phyloP scores from a whole-genome alignment of 1,284 basidiomycete genomes.

The Vanrija pseudolonga region DNA sequence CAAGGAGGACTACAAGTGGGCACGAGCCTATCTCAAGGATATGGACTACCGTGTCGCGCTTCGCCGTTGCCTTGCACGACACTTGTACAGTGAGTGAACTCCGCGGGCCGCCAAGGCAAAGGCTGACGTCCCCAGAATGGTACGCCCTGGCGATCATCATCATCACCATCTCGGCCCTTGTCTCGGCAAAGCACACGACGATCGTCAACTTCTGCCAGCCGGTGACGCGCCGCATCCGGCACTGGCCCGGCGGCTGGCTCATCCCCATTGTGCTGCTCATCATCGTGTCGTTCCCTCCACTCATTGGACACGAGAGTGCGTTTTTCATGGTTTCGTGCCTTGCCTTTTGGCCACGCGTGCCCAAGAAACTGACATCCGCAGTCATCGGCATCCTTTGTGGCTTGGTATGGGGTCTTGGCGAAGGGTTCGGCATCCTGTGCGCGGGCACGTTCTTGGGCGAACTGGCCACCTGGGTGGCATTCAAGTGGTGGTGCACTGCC shows the following conservation, averaged over 20 bases:
- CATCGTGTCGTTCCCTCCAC: conserved; percentile 36
- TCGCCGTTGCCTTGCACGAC: conserved; percentile 17
- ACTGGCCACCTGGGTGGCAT: conserved; percentile 40
- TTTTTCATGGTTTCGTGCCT: background rate
- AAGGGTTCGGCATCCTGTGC: conserved; percentile 41
- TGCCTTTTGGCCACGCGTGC: no score
- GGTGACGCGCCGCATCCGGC: conserved; percentile 26
- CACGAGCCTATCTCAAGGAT: conserved; percentile 25
- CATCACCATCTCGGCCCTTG: conserved; percentile 31
- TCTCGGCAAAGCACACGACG: conserved; percentile 36
- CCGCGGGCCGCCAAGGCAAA: background rate
- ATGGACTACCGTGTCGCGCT: conserved; percentile 26
- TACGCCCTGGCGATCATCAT: conserved; percentile 35
- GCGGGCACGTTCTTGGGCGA: conserved; percentile 47
- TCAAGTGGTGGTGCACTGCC: conserved; percentile 41
- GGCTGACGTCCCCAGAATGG: conserved; percentile 33
- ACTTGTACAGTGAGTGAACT: conserved; percentile 32
- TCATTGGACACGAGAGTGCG: conserved; percentile 43
- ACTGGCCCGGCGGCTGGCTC: conserved; percentile 42
- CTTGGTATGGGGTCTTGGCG: conserved; percentile 39
- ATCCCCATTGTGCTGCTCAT: conserved; percentile 37
- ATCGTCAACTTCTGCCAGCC: conserved; percentile 38
- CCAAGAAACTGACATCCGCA: conserved; percentile 3
- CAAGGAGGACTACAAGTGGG: conserved; percentile 27
- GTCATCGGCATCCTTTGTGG: conserved; percentile 43